phyloP scores from a whole-genome alignment of 129 eudicot genomes.

The Helichrysum umbraculigerum region DNA sequence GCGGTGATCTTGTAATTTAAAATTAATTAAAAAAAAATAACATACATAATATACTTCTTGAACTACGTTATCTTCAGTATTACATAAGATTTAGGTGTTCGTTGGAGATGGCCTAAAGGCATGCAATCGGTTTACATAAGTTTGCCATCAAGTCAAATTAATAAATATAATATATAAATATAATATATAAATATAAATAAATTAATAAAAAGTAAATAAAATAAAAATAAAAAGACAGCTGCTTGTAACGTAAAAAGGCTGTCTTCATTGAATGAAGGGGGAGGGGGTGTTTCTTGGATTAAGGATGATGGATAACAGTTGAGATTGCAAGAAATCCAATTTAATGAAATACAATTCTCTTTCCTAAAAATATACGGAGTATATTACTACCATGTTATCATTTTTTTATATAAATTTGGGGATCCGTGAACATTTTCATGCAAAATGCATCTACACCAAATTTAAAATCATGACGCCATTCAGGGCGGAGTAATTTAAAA shows the following conservation, averaged over 20 bases:
- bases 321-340: slow-evolving; percentile 33
- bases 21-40: neutral
- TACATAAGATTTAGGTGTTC: slow-evolving; percentile 20
- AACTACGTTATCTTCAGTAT: neutral
- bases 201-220: neutral
- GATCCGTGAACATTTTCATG: slow-evolving; percentile 30
- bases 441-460: neutral
- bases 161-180: neutral
- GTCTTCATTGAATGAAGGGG: slow-evolving; percentile 43
- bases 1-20: neutral
- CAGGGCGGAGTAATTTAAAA: neutral
- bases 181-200: neutral
- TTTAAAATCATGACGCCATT: neutral
- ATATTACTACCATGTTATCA: neutral
- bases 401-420: neutral
- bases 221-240: slow-evolving; percentile 38
- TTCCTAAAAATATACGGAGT: neutral
- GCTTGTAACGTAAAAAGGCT: slow-evolving; percentile 38
- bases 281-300: slow-evolving; percentile 34
- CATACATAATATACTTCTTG: slow-evolving; percentile 2
- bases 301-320: slow-evolving; percentile 35
- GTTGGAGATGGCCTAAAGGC: slow-evolving; percentile 29
- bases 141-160: neutral
- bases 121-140: neutral
- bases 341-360: slow-evolving; percentile 9